phyloP scores from a whole-genome alignment of 1,284 basidiomycete genomes.

The Ceratobasidium sp. region DNA sequence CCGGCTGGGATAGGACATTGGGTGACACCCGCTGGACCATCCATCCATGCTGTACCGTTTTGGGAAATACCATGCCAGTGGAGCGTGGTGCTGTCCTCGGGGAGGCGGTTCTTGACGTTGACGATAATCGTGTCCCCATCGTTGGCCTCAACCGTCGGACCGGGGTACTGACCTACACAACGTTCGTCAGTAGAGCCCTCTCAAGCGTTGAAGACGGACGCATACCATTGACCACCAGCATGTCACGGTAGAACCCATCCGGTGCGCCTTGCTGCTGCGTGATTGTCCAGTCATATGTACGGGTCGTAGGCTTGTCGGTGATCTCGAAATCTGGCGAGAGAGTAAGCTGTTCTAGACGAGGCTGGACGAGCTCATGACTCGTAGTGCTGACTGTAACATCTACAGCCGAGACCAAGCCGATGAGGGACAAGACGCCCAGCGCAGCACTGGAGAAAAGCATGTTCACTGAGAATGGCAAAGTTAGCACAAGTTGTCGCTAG shows the following conservation, averaged over 20 bases:
- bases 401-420: not conserved
- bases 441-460: no score
- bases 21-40: conserved; percentile 57
- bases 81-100: conserved; percentile 50
- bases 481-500: no score
- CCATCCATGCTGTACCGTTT: conserved; percentile 54
- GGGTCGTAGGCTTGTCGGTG: conserved; percentile 48
- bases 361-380: conserved; percentile 6
- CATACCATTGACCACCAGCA: conserved; percentile 57
- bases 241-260: conserved; percentile 51
- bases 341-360: conserved; percentile 29
- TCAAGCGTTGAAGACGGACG: not conserved
- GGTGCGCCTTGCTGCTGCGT: conserved; percentile 48
- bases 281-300: conserved; percentile 51
- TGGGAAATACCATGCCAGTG: conserved; percentile 57
- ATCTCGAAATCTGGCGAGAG: conserved; percentile 37
- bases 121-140: conserved; percentile 55
- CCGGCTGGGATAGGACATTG: conserved; percentile 61
- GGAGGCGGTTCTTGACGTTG: conserved; percentile 53
- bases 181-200: not conserved
- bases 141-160: conserved; percentile 59
- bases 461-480: no score
- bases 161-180: conserved; percentile 52
- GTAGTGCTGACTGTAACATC: no score
- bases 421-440: not conserved